Evolutionary conservation across 306 rosid species (phyloP).

Genomic region (Vicia villosa): DNA sequence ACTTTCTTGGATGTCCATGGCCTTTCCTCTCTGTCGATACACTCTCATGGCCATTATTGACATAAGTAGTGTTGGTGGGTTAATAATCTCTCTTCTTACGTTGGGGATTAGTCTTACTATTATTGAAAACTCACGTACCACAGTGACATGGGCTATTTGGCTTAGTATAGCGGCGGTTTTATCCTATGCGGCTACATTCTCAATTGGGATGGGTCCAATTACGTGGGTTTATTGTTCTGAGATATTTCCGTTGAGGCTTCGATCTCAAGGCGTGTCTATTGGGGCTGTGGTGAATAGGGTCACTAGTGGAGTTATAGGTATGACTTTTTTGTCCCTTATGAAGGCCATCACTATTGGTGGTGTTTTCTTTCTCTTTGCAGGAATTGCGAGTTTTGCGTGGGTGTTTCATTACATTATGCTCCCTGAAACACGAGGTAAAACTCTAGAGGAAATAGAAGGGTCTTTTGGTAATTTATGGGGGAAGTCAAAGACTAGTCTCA

Average conservation of each 20-base stretch:
- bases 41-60: too few relatives aligned
- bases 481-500: not conserved
- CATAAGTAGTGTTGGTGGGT: slow-evolving; percentile 65
- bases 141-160: slow-evolving; percentile 49
- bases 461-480: slow-evolving; percentile 36
- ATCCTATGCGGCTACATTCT: slow-evolving; percentile 51
- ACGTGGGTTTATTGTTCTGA: slow-evolving; percentile 75
- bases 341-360: slow-evolving; percentile 38
- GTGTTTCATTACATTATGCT: slow-evolving; percentile 29
- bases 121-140: slow-evolving; percentile 4
- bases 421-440: slow-evolving; percentile 37
- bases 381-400: slow-evolving; percentile 30
- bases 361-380: slow-evolving; percentile 36
- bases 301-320: slow-evolving; percentile 55
- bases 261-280: slow-evolving; percentile 65
- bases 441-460: slow-evolving; percentile 41
- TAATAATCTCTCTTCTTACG: slow-evolving; percentile 40
- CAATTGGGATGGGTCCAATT: slow-evolving; percentile 78
- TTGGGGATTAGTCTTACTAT: slow-evolving; percentile 49
- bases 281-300: slow-evolving; percentile 56
- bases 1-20: too few relatives aligned
- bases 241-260: slow-evolving; percentile 42
- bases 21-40: too few relatives aligned
- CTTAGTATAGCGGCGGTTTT: slow-evolving; percentile 43
- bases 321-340: slow-evolving; percentile 63